phyloP scores from a whole-genome alignment of 192 early-diverging fungal genomes.

The Jimgerdemannia flammicorona region DNA sequence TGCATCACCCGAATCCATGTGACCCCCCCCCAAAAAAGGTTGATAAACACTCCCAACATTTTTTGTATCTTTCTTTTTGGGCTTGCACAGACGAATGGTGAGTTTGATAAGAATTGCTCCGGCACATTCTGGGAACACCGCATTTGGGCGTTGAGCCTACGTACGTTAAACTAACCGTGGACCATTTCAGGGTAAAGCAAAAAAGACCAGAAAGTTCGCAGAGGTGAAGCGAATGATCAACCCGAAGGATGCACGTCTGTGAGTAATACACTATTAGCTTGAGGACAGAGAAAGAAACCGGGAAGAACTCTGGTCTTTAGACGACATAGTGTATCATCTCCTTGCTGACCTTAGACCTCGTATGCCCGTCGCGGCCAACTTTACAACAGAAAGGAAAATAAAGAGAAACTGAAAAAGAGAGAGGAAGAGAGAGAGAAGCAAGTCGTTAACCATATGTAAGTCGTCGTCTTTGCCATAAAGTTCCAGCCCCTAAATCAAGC shows the following conservation, averaged over 20 bases:
- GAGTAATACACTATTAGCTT: slow-evolving; percentile 33
- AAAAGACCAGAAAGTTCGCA: slow-evolving; percentile 91
- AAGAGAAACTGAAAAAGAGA: slow-evolving; percentile 68
- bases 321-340: too few species aligned
- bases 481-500: too few species aligned
- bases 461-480: not conserved
- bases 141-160: too few species aligned
- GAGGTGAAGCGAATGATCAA: slow-evolving; percentile 90
- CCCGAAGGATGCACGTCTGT: slow-evolving; percentile 87
- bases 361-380: slow-evolving; percentile 12
- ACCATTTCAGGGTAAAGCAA: slow-evolving; percentile 73
- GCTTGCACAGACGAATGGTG: too few species aligned
- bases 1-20: not conserved
- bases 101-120: too few species aligned
- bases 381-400: slow-evolving; percentile 41
- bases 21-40: not conserved
- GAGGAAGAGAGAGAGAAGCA: slow-evolving; percentile 67
- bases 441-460: slow-evolving; percentile 72
- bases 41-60: not conserved
- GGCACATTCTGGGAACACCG: too few species aligned
- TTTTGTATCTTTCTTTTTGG: too few species aligned
- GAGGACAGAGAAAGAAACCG: not conserved
- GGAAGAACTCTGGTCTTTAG: not conserved
- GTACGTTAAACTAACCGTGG: too few species aligned
- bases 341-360: not conserved